phyloP scores from a whole-genome alignment of 2,329 filamentous ascomycete genomes.

The Fusarium redolens region DNA sequence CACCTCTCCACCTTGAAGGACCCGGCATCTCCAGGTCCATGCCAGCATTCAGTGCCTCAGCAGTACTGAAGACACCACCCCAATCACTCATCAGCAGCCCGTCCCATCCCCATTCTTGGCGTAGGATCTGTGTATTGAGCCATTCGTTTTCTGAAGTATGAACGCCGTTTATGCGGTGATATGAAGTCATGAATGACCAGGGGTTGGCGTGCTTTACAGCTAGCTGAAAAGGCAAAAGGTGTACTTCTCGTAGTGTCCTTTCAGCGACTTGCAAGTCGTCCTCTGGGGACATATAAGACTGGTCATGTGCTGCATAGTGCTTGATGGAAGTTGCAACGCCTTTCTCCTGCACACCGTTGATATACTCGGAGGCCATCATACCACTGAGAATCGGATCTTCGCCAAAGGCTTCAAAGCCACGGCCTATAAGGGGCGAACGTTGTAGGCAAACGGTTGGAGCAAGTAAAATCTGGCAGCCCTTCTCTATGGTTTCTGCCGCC shows the following conservation, averaged over 20 bases:
- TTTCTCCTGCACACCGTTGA: slow-evolving; percentile 52
- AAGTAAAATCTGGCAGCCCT: not conserved
- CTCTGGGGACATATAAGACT: slow-evolving; percentile 34
- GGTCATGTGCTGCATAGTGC: slow-evolving; percentile 56
- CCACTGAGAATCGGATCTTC: slow-evolving; percentile 56
- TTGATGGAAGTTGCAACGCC: slow-evolving; percentile 54
- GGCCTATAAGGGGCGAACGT: slow-evolving; percentile 53
- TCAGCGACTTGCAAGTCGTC: slow-evolving; percentile 18
- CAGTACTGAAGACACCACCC: slow-evolving; percentile 46
- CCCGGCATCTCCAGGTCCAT: slow-evolving; percentile 51
- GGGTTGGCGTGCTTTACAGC: slow-evolving; percentile 49
- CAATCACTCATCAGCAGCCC: slow-evolving; percentile 48
- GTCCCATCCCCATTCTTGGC: slow-evolving; percentile 55
- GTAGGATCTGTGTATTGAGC: slow-evolving; percentile 44
- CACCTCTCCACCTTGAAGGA: slow-evolving; percentile 13
- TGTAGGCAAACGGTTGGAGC: slow-evolving; percentile 51
- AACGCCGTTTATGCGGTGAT: slow-evolving; percentile 54
- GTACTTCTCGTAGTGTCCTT: slow-evolving; percentile 29
- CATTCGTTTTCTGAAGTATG: slow-evolving; percentile 35
- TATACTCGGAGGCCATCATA: slow-evolving; percentile 43
- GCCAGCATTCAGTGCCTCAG: slow-evolving; percentile 42
- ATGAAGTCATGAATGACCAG: slow-evolving; percentile 47
- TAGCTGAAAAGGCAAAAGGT: slow-evolving; percentile 53
- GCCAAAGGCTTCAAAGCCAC: slow-evolving; percentile 55
- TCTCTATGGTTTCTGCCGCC: slow-evolving; percentile 56